Base-by-base conservation (phyloP, 306 rosid genomes). In the Cicer chorassanicum region DNA sequence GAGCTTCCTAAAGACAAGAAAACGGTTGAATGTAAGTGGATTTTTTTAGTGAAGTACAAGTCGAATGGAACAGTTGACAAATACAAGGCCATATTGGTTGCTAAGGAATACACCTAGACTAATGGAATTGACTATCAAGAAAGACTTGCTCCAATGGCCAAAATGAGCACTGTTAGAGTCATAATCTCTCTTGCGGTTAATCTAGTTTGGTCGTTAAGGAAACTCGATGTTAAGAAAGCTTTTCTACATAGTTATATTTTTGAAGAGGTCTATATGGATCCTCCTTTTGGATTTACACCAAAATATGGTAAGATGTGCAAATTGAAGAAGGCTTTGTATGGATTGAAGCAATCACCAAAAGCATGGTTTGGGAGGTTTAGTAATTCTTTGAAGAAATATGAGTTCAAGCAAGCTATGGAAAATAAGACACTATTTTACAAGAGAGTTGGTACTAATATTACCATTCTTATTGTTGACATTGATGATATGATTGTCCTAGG, bases 151-250 rank as follows among this genome's bases (percentile, higher is more conserved):
- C 34, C 34, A 24, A 6, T 48, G 56, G 38, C 12, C 9, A 55
- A 55, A 19, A 55, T 18, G 38, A 55, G 21, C 8, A 55, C 13
- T 2, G 39, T 55, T 15, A 55, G 62, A 55, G 38, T 55, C 0
- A 55, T 9, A 55, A n/a, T 55, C 21, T 55, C 62, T 55, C 62
- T 55, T 56, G 63, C 36, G 21, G 36, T 56, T 19, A 56, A 56
- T 56, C 63, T 56, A 56, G n/a, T 16, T 3, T 56, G 39, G 39
- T 13, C n/a, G 7, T 56, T 56, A 3, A 56, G 34, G n/a, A 39
- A 56, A 8, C 2, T 56, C 19, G 34, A 56, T 56, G 63, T 16
- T 13, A 44, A 48, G 4, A 29, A 29, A 2, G 4, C 4, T 3
- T 29, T 29, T 29, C 34, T 3, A 29, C 4, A 29, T 4, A 0